Conservation (phyloP, 768 basidiomycete species). For the Agaricus sinodeliciosus region DNA sequence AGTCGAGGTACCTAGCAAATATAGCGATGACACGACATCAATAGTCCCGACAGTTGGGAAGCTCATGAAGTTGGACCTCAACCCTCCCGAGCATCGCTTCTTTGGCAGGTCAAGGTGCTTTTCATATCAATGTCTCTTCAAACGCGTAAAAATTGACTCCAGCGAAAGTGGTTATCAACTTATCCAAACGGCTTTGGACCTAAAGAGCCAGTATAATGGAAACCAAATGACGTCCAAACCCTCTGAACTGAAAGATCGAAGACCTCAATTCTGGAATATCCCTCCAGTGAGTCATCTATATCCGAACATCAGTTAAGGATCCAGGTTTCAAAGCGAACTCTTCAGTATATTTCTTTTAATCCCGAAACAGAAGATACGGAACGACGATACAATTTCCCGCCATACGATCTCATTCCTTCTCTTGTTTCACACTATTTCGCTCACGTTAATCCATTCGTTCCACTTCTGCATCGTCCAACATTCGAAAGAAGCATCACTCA, state of each 20-base stretch:
- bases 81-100: constrained; percentile 34
- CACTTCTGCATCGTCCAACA: constrained; percentile 67
- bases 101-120: constrained; percentile 41
- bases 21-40: constrained; percentile 18
- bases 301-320: background rate
- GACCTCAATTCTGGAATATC: constrained; percentile 44
- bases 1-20: constrained; percentile 25
- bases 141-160: background rate
- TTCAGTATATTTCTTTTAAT: constrained; percentile 27
- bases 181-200: constrained; percentile 47
- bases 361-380: constrained; percentile 17
- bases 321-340: too few relatives aligned
- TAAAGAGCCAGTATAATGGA: constrained; percentile 49
- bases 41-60: constrained; percentile 18
- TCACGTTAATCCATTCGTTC: constrained; percentile 45
- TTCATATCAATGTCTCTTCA: background rate
- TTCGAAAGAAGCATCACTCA: constrained; percentile 49
- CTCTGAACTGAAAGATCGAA: constrained; percentile 22
- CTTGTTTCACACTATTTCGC: constrained; percentile 68
- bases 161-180: constrained; percentile 40
- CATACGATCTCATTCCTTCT: constrained; percentile 40
- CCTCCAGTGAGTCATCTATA: constrained; percentile 30
- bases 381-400: constrained; percentile 39
- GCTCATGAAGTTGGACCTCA: constrained; percentile 29
- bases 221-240: constrained; percentile 18